Evolutionary conservation across 2,329 filamentous ascomycete genomes (phyloP).

Genomic region (Zasmidium citrigriseum): DNA sequence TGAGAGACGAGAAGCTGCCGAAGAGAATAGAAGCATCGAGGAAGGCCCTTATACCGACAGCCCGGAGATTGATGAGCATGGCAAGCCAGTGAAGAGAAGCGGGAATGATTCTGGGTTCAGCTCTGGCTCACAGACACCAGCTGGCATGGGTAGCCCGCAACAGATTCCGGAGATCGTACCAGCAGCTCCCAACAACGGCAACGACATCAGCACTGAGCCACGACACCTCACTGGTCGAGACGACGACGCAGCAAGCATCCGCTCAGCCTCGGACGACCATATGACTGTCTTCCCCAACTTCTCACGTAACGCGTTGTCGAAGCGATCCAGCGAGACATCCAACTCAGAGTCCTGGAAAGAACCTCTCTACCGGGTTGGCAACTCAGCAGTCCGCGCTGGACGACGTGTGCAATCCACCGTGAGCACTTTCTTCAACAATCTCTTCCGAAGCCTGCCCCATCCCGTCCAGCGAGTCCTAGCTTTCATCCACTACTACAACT

Average conservation of each 20-base stretch:
- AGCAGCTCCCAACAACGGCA: conserved; percentile 52
- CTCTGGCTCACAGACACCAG: conserved; percentile 48
- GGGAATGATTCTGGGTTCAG: conserved; percentile 46
- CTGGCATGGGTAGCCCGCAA: conserved; percentile 32
- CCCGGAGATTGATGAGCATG: conserved; percentile 39
- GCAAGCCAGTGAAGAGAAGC: conserved; percentile 12
- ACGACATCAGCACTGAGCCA: conserved; percentile 41
- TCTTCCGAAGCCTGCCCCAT: conserved; percentile 54
- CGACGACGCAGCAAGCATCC: conserved; percentile 14
- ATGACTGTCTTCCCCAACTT: conserved; percentile 51
- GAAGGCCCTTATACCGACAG: conserved; percentile 59
- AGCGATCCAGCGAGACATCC: conserved; percentile 11
- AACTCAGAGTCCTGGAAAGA: conserved; percentile 26
- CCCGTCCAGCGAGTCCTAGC: conserved; percentile 54
- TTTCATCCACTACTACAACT: conserved; percentile 41
- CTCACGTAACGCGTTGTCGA: conserved; percentile 27
- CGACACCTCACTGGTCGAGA: conserved; percentile 39
- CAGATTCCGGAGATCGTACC: conserved; percentile 26
- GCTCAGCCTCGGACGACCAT: conserved; percentile 49
- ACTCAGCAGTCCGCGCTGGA: conserved; percentile 21
- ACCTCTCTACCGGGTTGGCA: conserved; percentile 24
- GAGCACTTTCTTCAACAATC: conserved; percentile 35
- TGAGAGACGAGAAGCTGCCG: conserved; percentile 58
- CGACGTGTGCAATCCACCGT: conserved; percentile 31
- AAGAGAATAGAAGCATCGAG: conserved; percentile 42